A percentile compares a stretch with the other conserved stretches of the same genome.
phyloP scores from a whole-genome alignment of 1,139 yeast genomes.

The Nakaseomyces kungkrabaensis region DNA sequence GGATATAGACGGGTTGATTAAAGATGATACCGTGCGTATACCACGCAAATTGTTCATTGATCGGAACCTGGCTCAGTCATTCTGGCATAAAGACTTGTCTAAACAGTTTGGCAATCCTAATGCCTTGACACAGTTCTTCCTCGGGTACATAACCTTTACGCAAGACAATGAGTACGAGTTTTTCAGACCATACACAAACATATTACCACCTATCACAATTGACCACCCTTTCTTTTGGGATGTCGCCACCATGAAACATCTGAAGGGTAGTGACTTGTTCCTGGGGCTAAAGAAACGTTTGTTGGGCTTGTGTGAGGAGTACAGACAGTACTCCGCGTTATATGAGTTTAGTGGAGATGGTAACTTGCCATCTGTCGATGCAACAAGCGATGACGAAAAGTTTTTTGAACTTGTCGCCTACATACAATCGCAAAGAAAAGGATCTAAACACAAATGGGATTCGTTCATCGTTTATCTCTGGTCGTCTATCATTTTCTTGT shows the following conservation, averaged over 20 bases:
- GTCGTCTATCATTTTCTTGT: conserved; percentile 60
- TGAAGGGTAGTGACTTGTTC: conserved; percentile 54
- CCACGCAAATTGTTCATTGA: background rate
- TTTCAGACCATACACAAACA: conserved; percentile 42
- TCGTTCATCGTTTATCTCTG: conserved; percentile 59
- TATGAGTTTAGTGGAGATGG: conserved; percentile 7
- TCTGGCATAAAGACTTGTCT: background rate
- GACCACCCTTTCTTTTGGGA: conserved; percentile 60
- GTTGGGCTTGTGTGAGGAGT: conserved; percentile 28
- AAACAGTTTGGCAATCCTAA: conserved; percentile 28
- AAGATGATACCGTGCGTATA: background rate
- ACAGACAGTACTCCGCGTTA: conserved; percentile 6
- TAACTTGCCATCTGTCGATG: conserved; percentile 2
- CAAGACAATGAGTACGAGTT: conserved; percentile 15
- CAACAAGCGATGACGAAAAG: conserved; percentile 4
- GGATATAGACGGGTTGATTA: background rate
- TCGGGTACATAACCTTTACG: conserved; percentile 36
- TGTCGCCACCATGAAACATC: conserved; percentile 37
- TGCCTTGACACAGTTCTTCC: conserved; percentile 38
- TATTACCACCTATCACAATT: conserved; percentile 40
- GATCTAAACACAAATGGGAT: conserved; percentile 36
- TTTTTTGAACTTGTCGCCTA: conserved; percentile 7
- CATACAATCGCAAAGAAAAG: conserved; percentile 7
- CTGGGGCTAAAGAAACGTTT: conserved; percentile 30
- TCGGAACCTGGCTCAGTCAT: background rate